Base-by-base conservation (phyloP, 192 early-diverging fungal species). In the Podila verticillata region DNA sequence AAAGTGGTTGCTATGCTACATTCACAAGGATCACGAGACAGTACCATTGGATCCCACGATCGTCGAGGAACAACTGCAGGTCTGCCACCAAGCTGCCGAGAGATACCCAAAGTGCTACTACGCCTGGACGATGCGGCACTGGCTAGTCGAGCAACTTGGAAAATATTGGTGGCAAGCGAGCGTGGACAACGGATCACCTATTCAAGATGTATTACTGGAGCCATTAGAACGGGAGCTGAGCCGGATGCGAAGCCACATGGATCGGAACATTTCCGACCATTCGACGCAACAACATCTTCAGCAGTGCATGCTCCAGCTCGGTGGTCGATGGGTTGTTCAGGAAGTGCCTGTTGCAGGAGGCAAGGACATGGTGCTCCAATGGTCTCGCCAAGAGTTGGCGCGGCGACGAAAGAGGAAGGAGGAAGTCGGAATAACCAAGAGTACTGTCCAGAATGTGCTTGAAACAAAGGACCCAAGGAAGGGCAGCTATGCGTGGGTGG, bases 101-200 rank as follows among this genome's bases (percentile, higher is more conserved):
- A 58, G 82, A 47, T 85, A 89, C 67, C 87, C 87, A 12, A 84
- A 82, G 65, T 85, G 85, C 56, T 89, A 89, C 57, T 87, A 87
- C 66, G 70, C 87, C 48, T 89, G 87, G 87, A 75, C 66, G 5
- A 81, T 84, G 82, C 74, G 87, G n/a, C 72, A 80, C 58, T 87
- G 86, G 86, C 48, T 89, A 1, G 30, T 89, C 0, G 65, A 68
- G 32, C 61, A 63, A 12, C 48, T 81, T 7, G 63, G 70, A 10
- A 67, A 28, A 3, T 36, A 68, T 34, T 69, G 57, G 47, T 61
- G 57, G 61, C 4, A 35, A 13, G 48, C 66, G 2, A 48, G 72
- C 28, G 36, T 15, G 70, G 78, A 48, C 2, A 20, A 24, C 24
- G 36, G 72, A 72, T 22, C 13, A 35, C 5, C 39, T 36, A 5